Percentiles rank a stretch among this genome's conserved stretches.
Evolutionary conservation across 805 yeast genomes (phyloP).

Genomic region (Wickerhamiella kazuoi): DNA sequence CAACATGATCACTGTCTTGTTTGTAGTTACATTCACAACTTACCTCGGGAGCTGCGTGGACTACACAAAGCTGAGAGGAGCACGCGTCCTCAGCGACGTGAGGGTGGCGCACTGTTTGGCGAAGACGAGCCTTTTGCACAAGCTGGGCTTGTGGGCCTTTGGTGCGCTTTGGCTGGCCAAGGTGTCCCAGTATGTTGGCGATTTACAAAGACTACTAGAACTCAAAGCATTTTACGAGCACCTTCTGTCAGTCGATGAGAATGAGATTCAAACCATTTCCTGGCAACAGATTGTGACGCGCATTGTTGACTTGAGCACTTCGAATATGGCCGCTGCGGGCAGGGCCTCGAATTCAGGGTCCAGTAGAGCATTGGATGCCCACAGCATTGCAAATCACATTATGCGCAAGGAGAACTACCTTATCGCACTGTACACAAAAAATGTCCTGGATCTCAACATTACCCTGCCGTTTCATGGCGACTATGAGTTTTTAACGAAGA

Average conservation of each 20-base stretch:
- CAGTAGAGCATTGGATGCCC: slow-evolving; percentile 72
- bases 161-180: slow-evolving; percentile 26
- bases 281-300: slow-evolving; percentile 78
- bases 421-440: slow-evolving; percentile 73
- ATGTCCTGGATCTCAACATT: slow-evolving; percentile 48
- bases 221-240: slow-evolving; percentile 60
- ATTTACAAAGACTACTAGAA: slow-evolving; percentile 50
- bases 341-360: slow-evolving; percentile 20
- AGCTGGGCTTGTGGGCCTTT: slow-evolving; percentile 47
- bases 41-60: slow-evolving; percentile 73
- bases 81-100: slow-evolving; percentile 24
- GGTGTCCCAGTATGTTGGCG: slow-evolving; percentile 31
- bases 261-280: slow-evolving; percentile 78
- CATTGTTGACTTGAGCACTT: slow-evolving; percentile 51
- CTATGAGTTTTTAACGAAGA: slow-evolving; percentile 45
- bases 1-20: slow-evolving; percentile 57
- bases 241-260: slow-evolving; percentile 52
- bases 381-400: slow-evolving; percentile 83
- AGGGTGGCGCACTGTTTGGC: slow-evolving; percentile 32
- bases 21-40: slow-evolving; percentile 62
- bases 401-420: slow-evolving; percentile 91
- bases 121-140: slow-evolving; percentile 30
- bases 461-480: slow-evolving; percentile 31
- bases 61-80: slow-evolving; percentile 27
- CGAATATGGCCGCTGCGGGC: slow-evolving; percentile 18